Evolutionary conservation across 495 filamentous ascomycete genomes (phyloP), one percentile per base, ranked within the genome.

Genomic region (Penicillium cinerascens): DNA sequence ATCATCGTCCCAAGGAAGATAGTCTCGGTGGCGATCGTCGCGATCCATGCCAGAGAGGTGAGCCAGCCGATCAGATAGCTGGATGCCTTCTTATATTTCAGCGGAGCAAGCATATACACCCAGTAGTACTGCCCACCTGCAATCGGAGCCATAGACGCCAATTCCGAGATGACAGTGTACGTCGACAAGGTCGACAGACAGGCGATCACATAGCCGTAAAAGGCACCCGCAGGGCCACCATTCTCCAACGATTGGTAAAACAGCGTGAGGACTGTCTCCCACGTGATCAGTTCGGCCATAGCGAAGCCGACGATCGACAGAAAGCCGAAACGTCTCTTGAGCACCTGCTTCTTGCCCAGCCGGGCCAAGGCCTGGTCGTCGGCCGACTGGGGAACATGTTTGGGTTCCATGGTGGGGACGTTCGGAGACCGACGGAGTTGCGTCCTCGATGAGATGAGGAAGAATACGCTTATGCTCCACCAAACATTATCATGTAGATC

Each of bases 121-220:
- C 69, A 77, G 44, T 75, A 72, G 36, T 76, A 75, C 49, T 75
- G 71, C 0, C 67, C 71, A 47, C 69, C 73, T 1, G 70, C 63
- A 37, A 70, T 70, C 1, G 70, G 69, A 33, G 66, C 67, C 63
- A 80, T 77, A 0, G 76, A 80, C 4, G 74, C 70, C 47, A 80
- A 50, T 56, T 80, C 78, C n/a, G 70, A 62, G 27, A 80, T 67
- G 10, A 70, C 65, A 0, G 67, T 69, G 51, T 72, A 78, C 0
- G 73, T 67, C 0, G 73, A 78, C 13, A 77, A 56, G 1, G 70
- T 74, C 8, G 74, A 74, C 4, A 74, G 53, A 70, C 75, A 79
- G 25, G 66, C 67, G 47, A 80, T 70, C 1, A 82, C 51, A 49
- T 75, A 82, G 4, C 73, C 73, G 63, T 74, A 80, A 11, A 78